Percentiles rank a stretch among this genome's conserved stretches.
Conservation (phyloP, 495 filamentous ascomycete genomes). For the Podospora conica region DNA sequence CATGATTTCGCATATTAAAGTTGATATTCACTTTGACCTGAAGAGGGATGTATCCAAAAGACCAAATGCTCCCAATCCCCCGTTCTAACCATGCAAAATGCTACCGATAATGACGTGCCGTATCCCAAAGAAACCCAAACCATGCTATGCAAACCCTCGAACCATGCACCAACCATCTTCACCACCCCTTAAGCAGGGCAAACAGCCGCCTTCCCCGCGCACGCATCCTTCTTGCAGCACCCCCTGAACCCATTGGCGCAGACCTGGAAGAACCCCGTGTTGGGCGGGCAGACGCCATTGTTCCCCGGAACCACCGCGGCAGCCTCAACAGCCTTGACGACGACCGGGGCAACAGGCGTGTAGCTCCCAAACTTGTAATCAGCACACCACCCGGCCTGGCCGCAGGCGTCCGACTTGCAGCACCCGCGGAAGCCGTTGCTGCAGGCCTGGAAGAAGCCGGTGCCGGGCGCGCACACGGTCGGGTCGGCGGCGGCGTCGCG, state of each 20-base stretch:
- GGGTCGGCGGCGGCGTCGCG: not conserved
- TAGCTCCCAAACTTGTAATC: slow-evolving; percentile 4
- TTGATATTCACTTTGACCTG: not conserved
- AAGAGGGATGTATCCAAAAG: not conserved
- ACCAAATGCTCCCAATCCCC: not conserved
- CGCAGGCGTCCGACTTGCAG: slow-evolving; percentile 9
- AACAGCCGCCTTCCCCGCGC: not conserved
- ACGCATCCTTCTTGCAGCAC: slow-evolving; percentile 8
- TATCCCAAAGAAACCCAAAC: not conserved
- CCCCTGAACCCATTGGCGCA: slow-evolving; percentile 4
- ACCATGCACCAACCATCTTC: not conserved
- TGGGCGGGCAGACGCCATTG: not conserved
- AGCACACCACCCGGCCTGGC: not conserved
- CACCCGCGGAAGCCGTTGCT: slow-evolving; percentile 4
- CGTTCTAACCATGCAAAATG: not conserved
- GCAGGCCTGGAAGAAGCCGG: slow-evolving; percentile 3
- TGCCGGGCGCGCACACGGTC: not conserved
- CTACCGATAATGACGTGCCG: not conserved
- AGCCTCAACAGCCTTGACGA: not conserved
- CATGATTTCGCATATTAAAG: not conserved
- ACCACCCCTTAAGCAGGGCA: not conserved
- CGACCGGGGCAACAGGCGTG: not conserved
- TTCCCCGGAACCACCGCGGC: not conserved
- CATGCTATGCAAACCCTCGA: not conserved
- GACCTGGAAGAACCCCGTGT: slow-evolving; percentile 5